These are phyloP conservation scores for Pseudogymnoascus sp. DNA, from an alignment of 2,329 filamentous ascomycete species.

Conservation along the genomic window DNA sequence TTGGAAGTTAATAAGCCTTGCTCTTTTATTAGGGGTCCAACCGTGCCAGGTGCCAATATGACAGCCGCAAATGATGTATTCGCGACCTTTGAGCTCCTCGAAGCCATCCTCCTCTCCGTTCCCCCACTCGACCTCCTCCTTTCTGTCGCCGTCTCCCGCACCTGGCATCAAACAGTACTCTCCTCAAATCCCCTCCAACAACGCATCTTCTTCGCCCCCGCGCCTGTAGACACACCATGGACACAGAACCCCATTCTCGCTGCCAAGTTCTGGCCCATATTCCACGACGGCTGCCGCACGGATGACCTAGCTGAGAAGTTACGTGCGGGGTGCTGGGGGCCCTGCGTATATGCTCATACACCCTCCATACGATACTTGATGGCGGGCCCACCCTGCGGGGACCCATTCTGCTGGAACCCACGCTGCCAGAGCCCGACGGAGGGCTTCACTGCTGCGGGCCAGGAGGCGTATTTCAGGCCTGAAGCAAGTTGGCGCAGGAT, in stretches of 20 bases:
- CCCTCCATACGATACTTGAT: neutral
- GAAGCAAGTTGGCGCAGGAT: neutral
- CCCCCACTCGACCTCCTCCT: neutral
- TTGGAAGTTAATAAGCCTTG: neutral
- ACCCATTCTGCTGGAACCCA: neutral
- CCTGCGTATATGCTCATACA: neutral
- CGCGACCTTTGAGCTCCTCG: neutral
- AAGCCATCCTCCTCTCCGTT: neutral
- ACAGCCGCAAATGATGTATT: neutral
- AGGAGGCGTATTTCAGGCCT: neutral
- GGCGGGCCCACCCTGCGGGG: neutral
- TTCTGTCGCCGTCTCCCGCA: neutral
- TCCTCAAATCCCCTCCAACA: neutral
- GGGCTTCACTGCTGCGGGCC: neutral
- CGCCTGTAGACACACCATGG: neutral
- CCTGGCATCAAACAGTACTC: neutral
- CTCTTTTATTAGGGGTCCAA: neutral
- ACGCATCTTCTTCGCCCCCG: neutral
- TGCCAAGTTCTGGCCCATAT: neutral
- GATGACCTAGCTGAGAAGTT: neutral
- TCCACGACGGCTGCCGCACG: neutral
- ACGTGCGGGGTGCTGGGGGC: neutral
- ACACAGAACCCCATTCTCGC: neutral
- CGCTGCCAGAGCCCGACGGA: neutral
- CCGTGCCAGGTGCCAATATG: neutral